Evolutionary conservation across 495 filamentous ascomycete species (phyloP), one percentile per base, ranked within the genome.

Genomic region (Trichoderma reesei): DNA sequence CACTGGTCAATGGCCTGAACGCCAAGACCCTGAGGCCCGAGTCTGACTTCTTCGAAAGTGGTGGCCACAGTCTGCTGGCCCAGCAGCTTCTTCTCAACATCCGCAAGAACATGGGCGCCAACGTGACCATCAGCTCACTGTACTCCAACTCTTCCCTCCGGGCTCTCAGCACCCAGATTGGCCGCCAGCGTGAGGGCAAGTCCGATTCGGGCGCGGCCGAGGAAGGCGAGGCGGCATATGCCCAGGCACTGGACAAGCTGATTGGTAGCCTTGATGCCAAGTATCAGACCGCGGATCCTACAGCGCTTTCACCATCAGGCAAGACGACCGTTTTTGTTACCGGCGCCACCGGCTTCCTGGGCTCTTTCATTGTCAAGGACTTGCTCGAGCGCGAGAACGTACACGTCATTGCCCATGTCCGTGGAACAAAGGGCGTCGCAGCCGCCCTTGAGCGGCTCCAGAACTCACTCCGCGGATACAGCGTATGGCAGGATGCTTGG

Each of bases 301-400:
- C 67, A n/a, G 64, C 72, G 1, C 51, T 76, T 38, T 63, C 54
- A 26, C 63, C 70, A 2, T 67, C 72, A 18, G 68, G 71, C 69
- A 74, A 76, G 44, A 71, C 80, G 5, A 92, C 86, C 0, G 78
- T 93, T 20, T 88, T 98, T 70, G 78, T 97, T 6, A 97, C 94
- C 14, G 94, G 93, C 38, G 91, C 89, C 0, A 97, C 94, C 39
- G 93, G 93, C 9, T 98, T 96, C 78, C 74, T 97, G 7, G 94
- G 94, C 31, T 85, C 89, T 0, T 92, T 89, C 66, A 82, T 97
- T 31, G 78, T 98, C 7, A 81, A 77, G 18, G 90, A 96, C 37
- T 72, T 96, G 10, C 79, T 96, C 0, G 78, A 80, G 13, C 80
- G 88, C 41, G 78, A 76, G 38, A 72, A 76, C 1, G 75, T 85